Conservation (phyloP, 2,329 filamentous ascomycete genomes). For the Lecanoromycetidae sp. region DNA sequence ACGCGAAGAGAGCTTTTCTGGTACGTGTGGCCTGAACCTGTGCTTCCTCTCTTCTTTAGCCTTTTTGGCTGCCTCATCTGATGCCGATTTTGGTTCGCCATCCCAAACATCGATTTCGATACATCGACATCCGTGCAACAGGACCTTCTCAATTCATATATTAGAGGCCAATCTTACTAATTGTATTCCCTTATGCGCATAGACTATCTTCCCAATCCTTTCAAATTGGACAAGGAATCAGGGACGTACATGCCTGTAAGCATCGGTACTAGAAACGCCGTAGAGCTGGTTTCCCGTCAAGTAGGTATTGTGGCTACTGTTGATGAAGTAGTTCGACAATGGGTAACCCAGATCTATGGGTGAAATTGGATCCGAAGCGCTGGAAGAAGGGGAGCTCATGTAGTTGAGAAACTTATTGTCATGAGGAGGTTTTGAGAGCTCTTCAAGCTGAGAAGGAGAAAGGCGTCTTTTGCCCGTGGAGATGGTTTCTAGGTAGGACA, state of each 20-base stretch:
- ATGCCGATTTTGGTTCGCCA: constrained; percentile 37
- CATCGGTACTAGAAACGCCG: constrained; percentile 62
- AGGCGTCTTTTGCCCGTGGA: constrained; percentile 8
- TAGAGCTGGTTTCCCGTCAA: constrained; percentile 74
- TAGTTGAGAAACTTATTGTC: constrained; percentile 35
- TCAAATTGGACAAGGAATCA: not conserved
- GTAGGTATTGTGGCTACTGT: constrained; percentile 91
- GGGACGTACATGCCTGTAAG: constrained; percentile 58
- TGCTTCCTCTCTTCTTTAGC: constrained; percentile 15
- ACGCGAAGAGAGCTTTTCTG: constrained; percentile 5
- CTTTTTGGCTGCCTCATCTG: constrained; percentile 11
- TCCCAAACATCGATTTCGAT: constrained; percentile 96
- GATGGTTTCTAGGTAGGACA: constrained; percentile 13
- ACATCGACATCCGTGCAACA: constrained; percentile 69
- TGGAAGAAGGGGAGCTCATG: constrained; percentile 35
- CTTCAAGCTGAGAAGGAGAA: constrained; percentile 10
- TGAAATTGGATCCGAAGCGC: constrained; percentile 32
- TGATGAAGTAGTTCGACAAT: constrained; percentile 85
- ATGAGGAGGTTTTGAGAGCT: constrained; percentile 3
- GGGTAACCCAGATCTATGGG: constrained; percentile 30
- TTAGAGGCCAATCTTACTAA: constrained; percentile 9
- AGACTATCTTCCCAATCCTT: too few species aligned
- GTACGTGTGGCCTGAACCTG: constrained; percentile 19
- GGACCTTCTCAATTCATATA: constrained; percentile 39
- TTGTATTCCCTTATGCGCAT: too few species aligned